These are phyloP conservation scores for Aspergillus conjunctus DNA, from an alignment of 495 filamentous ascomycete species.

Conservation along the genomic window DNA sequence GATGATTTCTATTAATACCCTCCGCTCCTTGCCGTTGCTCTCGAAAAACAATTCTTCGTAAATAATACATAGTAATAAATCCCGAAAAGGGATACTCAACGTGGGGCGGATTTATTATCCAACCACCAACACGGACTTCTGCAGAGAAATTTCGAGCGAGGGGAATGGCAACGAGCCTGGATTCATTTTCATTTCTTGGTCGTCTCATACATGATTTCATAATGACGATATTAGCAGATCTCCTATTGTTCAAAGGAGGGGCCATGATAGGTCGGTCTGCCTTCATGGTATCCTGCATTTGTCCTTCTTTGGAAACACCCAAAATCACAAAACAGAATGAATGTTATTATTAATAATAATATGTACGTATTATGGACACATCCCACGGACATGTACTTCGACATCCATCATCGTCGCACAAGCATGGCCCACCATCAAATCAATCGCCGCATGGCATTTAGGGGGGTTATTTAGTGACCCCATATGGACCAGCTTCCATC, in stretches of 20 bases:
- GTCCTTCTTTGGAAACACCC: too few relatives aligned
- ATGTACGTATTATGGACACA: constrained; percentile 7
- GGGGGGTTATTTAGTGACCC: constrained; percentile 14
- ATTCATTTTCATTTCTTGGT: too few relatives aligned
- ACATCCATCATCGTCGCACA: constrained; percentile 12
- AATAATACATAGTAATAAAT: neutral
- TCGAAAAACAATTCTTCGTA: neutral
- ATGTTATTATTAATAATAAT: too few relatives aligned
- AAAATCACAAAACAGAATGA: too few relatives aligned
- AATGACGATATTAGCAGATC: too few relatives aligned
- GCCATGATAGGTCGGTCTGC: too few relatives aligned
- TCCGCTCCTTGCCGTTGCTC: neutral
- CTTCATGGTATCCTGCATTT: too few relatives aligned
- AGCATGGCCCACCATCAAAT: neutral
- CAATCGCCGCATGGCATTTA: constrained; percentile 18
- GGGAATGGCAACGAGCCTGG: too few relatives aligned
- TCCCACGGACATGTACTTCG: constrained; percentile 19
- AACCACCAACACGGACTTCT: constrained; percentile 30
- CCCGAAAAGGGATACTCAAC: constrained; percentile 10
- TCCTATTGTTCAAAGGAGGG: too few relatives aligned
- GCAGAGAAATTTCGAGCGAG: constrained; percentile 14
- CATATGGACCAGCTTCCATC: constrained; percentile 29
- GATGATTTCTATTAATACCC: constrained; percentile 6
- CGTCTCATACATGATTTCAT: too few relatives aligned
- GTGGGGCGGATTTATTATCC: constrained; percentile 25